Conservation (phyloP, 352 stramenopile species). For the Phytophthora litchii region DNA sequence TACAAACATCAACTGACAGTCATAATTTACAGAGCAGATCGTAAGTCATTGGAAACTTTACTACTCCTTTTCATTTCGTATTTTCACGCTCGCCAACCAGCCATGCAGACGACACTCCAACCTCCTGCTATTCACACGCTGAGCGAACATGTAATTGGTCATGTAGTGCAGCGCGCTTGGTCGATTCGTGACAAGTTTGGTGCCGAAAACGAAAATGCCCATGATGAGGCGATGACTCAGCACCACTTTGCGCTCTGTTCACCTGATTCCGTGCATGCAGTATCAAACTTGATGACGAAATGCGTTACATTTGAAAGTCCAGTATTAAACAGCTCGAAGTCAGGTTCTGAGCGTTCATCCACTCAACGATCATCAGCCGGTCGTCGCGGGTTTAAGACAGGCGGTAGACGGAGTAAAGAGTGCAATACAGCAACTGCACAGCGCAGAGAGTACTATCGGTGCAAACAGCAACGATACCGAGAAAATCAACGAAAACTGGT, state of each 20-base stretch:
- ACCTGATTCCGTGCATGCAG: neutral
- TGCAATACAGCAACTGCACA: neutral
- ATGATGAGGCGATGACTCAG: neutral
- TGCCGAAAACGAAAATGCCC: neutral
- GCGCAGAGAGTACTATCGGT: neutral
- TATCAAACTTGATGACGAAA: too few relatives aligned
- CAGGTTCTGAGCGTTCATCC: neutral
- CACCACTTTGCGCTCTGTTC: neutral
- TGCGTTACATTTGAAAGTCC: too few relatives aligned
- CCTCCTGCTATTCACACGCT: neutral
- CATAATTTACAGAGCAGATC: neutral
- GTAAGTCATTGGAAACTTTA: too few relatives aligned
- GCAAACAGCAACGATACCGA: constrained; percentile 1
- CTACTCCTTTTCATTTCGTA: neutral
- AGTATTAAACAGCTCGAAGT: neutral
- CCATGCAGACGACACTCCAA: neutral
- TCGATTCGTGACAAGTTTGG: neutral
- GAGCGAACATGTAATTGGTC: neutral
- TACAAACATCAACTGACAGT: neutral
- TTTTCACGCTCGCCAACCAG: neutral
- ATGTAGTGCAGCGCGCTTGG: neutral
- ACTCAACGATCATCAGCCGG: neutral
- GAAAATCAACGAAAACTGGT: neutral
- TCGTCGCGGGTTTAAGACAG: neutral
- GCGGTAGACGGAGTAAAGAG: neutral